phyloP scores from a whole-genome alignment of 768 basidiomycete genomes.

The Rhizopogon rudus region DNA sequence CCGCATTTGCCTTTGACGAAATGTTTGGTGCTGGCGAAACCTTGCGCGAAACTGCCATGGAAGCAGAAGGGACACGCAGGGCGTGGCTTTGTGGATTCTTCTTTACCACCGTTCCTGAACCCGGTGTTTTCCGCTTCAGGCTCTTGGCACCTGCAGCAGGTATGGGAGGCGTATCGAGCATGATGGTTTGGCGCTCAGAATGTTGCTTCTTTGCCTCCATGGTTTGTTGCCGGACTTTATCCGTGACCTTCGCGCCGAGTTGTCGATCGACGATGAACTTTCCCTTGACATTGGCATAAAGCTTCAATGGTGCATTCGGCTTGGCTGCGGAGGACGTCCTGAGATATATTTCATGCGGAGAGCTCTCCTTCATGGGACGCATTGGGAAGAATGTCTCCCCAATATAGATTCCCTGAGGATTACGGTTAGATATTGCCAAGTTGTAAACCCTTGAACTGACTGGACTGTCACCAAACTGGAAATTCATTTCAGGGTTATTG shows the following conservation, averaged over 20 bases:
- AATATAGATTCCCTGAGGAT: slow-evolving; percentile 58
- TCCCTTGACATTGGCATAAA: slow-evolving; percentile 69
- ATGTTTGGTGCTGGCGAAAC: slow-evolving; percentile 22
- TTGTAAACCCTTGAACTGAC: slow-evolving; percentile 33
- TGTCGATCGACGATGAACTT: slow-evolving; percentile 66
- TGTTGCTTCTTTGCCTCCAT: slow-evolving; percentile 44
- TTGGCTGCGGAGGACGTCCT: slow-evolving; percentile 53
- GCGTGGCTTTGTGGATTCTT: slow-evolving; percentile 14
- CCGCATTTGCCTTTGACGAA: slow-evolving; percentile 12
- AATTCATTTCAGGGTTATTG: slow-evolving; percentile 43
- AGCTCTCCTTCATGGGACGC: slow-evolving; percentile 45
- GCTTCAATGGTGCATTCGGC: slow-evolving; percentile 62
- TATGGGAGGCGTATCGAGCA: slow-evolving; percentile 34
- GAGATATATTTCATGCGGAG: slow-evolving; percentile 69
- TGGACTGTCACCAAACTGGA: slow-evolving; percentile 58
- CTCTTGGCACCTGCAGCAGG: slow-evolving; percentile 30
- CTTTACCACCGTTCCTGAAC: slow-evolving; percentile 21
- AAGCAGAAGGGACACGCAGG: slow-evolving; percentile 25
- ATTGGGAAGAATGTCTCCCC: slow-evolving; percentile 62
- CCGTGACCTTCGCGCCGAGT: slow-evolving; percentile 39
- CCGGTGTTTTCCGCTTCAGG: slow-evolving; percentile 35
- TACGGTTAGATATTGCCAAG: neutral
- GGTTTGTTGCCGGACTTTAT: slow-evolving; percentile 41
- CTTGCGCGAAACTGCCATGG: slow-evolving; percentile 24
- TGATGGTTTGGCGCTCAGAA: slow-evolving; percentile 42